Evolutionary conservation across 139 green algal species (phyloP).

Genomic region (Eudorina sp.): DNA sequence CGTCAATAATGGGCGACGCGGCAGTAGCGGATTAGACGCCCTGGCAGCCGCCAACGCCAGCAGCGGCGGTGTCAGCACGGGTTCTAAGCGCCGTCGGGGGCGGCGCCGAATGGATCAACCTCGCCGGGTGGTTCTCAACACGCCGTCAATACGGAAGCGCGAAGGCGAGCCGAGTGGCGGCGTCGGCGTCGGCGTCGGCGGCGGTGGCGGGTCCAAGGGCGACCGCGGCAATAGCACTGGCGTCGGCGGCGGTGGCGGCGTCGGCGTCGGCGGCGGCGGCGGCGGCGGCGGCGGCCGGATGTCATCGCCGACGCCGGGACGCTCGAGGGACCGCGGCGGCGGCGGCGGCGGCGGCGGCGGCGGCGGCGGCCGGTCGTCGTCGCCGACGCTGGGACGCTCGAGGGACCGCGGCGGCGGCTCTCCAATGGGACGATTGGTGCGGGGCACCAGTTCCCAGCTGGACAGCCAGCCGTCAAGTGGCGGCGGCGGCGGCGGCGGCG

Average conservation of each 20-base stretch:
- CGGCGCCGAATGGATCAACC: not conserved
- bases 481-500: not conserved
- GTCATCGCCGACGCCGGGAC: not conserved
- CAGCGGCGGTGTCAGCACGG: not conserved
- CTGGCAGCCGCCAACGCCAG: not conserved
- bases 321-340: not conserved
- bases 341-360: not conserved
- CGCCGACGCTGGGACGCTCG: not conserved
- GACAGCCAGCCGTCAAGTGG: not conserved
- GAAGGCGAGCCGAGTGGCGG: not conserved
- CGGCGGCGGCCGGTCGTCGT: not conserved
- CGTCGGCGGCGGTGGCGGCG: not conserved
- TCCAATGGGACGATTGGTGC: not conserved
- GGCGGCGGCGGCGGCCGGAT: not conserved
- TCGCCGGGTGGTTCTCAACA: constrained; percentile 19
- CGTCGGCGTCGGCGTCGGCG: not conserved
- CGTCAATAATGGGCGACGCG: not conserved
- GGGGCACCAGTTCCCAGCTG: not conserved
- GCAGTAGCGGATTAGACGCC: not conserved
- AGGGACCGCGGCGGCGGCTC: not conserved
- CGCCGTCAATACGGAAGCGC: not conserved
- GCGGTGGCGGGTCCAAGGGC: no score
- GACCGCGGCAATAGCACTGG: no score
- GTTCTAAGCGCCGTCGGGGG: not conserved
- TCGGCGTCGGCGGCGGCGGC: not conserved